These are phyloP conservation scores for Lupinus albus DNA, from an alignment of 306 rosid species.

Conservation along the genomic window DNA sequence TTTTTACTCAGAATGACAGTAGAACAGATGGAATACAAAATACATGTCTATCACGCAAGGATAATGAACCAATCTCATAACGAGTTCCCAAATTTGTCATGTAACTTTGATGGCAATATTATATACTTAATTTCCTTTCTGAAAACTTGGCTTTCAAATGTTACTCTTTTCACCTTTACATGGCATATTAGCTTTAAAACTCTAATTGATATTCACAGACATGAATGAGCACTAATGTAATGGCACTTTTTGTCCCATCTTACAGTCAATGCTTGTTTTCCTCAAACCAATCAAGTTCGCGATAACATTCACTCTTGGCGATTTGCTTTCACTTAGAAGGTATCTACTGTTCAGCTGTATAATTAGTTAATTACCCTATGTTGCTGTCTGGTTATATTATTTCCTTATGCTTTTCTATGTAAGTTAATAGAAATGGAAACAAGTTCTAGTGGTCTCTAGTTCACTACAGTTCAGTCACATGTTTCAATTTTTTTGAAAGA, in stretches of 20 bases:
- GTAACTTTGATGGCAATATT: constrained; percentile 25
- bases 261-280: constrained; percentile 94
- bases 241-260: constrained; percentile 37
- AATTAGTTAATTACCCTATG: constrained; percentile 29
- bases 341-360: constrained; percentile 44
- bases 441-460: background rate
- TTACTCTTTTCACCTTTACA: constrained; percentile 13
- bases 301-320: constrained; percentile 87
- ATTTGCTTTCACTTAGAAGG: constrained; percentile 95
- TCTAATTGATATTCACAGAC: constrained; percentile 29
- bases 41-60: constrained; percentile 1
- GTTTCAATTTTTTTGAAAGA: background rate
- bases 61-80: constrained; percentile 4
- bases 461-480: background rate
- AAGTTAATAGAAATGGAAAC: constrained; percentile 2
- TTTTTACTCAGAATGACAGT: constrained; percentile 12
- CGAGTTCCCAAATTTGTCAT: constrained; percentile 26
- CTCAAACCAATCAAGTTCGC: constrained; percentile 91
- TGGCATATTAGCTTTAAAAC: constrained; percentile 30
- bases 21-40: constrained; percentile 11
- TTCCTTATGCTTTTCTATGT: constrained; percentile 9
- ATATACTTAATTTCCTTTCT: constrained; percentile 25
- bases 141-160: constrained; percentile 24
- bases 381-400: background rate
- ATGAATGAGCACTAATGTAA: constrained; percentile 42